phyloP scores from a whole-genome alignment of 2,329 filamentous ascomycete species.

The Fusarium torreyae region DNA sequence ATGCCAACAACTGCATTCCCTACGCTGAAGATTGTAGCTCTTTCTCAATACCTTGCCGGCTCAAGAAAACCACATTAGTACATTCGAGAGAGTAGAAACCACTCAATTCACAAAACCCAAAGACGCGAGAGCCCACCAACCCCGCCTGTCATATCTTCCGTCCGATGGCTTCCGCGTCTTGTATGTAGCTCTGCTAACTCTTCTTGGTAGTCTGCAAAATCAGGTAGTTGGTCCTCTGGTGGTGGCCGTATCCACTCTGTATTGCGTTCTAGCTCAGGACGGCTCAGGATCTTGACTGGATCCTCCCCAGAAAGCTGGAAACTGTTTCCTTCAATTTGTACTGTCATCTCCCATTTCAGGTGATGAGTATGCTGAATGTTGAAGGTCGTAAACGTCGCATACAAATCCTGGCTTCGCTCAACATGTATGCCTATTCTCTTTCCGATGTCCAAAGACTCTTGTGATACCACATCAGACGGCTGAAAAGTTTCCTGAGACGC shows the following conservation, averaged over 20 bases:
- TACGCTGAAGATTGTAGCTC: too few relatives aligned
- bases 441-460: background rate
- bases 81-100: too few relatives aligned
- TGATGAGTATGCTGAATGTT: conserved; percentile 5
- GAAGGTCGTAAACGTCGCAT: background rate
- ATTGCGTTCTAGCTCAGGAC: conserved; percentile 3
- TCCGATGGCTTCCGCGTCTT: background rate
- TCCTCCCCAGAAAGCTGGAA: background rate
- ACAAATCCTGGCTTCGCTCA: background rate
- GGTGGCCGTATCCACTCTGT: conserved; percentile 13
- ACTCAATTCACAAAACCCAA: conserved; percentile 11
- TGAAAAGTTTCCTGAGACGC: rapidly evolving
- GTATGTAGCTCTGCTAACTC: background rate
- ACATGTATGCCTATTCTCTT: background rate
- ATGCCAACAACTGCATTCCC: too few relatives aligned
- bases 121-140: conserved; percentile 8
- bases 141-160: background rate
- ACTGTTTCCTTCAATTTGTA: background rate
- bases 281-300: background rate
- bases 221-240: background rate
- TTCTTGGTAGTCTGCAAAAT: conserved; percentile 2
- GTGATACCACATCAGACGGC: background rate
- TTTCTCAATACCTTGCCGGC: too few relatives aligned
- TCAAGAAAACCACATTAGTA: too few relatives aligned
- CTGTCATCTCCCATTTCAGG: background rate